phyloP scores from a whole-genome alignment of 106 monocot species.

The Narthecium ossifragum region DNA sequence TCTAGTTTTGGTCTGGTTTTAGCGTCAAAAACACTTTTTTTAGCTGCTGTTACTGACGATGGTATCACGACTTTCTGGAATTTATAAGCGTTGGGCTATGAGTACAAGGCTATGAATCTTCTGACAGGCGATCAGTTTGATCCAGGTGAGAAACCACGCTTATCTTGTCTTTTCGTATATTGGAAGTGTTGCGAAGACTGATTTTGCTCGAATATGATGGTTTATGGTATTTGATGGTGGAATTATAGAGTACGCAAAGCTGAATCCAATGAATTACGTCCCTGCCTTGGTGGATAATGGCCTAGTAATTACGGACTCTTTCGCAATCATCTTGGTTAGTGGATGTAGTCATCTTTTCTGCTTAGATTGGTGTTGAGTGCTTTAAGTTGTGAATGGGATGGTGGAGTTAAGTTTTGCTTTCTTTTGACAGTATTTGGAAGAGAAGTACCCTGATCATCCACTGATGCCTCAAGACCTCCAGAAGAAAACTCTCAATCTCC shows the following conservation, averaged over 20 bases:
- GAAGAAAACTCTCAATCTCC: too few relatives aligned
- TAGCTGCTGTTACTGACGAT: neutral
- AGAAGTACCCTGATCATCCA: too few relatives aligned
- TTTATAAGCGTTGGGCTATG: slow-evolving; percentile 58
- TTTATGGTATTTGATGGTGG: neutral
- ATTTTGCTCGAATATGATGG: neutral
- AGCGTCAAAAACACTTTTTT: neutral
- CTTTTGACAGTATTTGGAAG: too few relatives aligned
- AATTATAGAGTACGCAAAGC: slow-evolving; percentile 27
- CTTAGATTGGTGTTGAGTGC: too few relatives aligned
- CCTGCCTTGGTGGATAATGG: slow-evolving; percentile 37
- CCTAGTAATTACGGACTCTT: slow-evolving; percentile 17
- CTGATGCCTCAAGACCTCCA: too few relatives aligned
- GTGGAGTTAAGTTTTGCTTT: too few relatives aligned
- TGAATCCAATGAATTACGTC: slow-evolving; percentile 37
- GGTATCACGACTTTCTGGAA: neutral
- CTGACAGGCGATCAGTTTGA: slow-evolving; percentile 53
- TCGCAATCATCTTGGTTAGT: slow-evolving; percentile 32
- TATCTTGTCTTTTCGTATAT: neutral
- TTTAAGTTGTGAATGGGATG: too few relatives aligned
- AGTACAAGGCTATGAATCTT: slow-evolving; percentile 78
- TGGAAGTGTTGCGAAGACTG: neutral
- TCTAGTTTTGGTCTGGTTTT: neutral
- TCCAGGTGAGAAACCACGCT: slow-evolving; percentile 30
- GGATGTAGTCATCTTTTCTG: too few relatives aligned